These are phyloP conservation scores for Phytopythium oedochilum DNA, from an alignment of 352 stramenopile species.

Conservation along the genomic window DNA sequence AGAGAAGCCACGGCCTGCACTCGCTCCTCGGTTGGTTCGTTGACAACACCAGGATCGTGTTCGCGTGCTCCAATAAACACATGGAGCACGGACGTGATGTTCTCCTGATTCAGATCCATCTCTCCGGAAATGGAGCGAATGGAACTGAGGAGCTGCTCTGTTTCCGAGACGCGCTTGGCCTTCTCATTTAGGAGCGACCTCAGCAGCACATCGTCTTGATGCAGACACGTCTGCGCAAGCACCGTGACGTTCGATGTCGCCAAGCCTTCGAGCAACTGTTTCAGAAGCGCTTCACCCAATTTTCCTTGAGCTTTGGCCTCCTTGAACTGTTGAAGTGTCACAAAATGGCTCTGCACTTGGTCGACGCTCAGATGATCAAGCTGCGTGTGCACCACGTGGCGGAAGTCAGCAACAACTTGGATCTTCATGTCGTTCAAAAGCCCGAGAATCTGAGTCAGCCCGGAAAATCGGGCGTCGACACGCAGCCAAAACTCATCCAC, in stretches of 20 bases:
- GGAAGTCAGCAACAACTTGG: conserved; percentile 27
- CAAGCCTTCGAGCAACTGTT: conserved; percentile 6
- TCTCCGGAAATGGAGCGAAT: conserved; percentile 38
- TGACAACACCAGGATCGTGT: not conserved
- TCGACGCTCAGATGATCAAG: conserved; percentile 13
- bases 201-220: conserved; percentile 36
- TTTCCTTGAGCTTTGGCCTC: conserved; percentile 12
- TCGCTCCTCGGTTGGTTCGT: conserved; percentile 5
- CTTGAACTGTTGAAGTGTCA: conserved; percentile 19
- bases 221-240: conserved; percentile 19
- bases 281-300: conserved; percentile 8
- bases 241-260: conserved; percentile 8
- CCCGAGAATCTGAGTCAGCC: conserved; percentile 25
- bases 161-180: conserved; percentile 41
- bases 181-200: conserved; percentile 59
- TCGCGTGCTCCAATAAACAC: conserved; percentile 2
- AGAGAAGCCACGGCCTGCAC: conserved; percentile 21
- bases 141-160: conserved; percentile 35
- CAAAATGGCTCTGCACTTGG: conserved; percentile 1
- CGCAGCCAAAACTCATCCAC: conserved; percentile 38
- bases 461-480: conserved; percentile 27
- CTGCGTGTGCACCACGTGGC: conserved; percentile 30
- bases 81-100: conserved; percentile 35
- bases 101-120: conserved; percentile 37
- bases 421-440: conserved; percentile 40